Evolutionary conservation across 2,329 filamentous ascomycete genomes (phyloP).

Genomic region (Fusarium sp.): DNA sequence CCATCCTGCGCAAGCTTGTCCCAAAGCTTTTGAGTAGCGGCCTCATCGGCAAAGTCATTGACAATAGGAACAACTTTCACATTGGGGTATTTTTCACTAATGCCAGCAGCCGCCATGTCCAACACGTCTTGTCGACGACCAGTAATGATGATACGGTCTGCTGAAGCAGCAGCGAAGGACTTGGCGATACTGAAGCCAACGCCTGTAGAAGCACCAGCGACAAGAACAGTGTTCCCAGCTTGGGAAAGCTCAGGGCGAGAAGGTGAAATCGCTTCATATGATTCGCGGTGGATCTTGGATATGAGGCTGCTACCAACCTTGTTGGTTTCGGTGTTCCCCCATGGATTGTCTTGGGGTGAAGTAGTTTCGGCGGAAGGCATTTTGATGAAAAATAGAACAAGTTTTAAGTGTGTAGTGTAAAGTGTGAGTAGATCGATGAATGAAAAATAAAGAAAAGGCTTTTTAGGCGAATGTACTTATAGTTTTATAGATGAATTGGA

Average conservation of each 20-base stretch:
- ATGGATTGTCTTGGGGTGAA: constrained; percentile 3
- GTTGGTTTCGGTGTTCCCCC: not conserved
- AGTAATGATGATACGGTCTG: constrained; percentile 53
- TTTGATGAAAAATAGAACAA: not conserved
- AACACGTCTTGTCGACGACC: constrained; percentile 49
- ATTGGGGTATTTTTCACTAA: not conserved
- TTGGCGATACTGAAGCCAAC: constrained; percentile 52
- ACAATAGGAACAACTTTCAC: not conserved
- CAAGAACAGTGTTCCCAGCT: constrained; percentile 42
- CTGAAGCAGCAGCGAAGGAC: constrained; percentile 60
- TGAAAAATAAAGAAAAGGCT: not conserved
- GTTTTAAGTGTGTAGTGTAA: not conserved
- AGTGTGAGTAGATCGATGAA: no score
- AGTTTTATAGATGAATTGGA: not conserved
- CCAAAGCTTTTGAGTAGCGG: constrained; percentile 47
- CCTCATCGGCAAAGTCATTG: constrained; percentile 24
- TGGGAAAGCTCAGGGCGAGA: constrained; percentile 54
- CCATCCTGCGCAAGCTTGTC: constrained; percentile 18
- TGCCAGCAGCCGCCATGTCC: not conserved
- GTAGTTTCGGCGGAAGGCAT: not conserved
- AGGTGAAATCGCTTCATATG: constrained; percentile 54
- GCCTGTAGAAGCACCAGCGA: constrained; percentile 14
- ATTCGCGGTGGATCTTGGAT: not conserved
- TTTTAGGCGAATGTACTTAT: not conserved
- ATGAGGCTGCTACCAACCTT: not conserved